Evolutionary conservation across 2,329 filamentous ascomycete genomes (phyloP).

Genomic region (Cadophora gregata): DNA sequence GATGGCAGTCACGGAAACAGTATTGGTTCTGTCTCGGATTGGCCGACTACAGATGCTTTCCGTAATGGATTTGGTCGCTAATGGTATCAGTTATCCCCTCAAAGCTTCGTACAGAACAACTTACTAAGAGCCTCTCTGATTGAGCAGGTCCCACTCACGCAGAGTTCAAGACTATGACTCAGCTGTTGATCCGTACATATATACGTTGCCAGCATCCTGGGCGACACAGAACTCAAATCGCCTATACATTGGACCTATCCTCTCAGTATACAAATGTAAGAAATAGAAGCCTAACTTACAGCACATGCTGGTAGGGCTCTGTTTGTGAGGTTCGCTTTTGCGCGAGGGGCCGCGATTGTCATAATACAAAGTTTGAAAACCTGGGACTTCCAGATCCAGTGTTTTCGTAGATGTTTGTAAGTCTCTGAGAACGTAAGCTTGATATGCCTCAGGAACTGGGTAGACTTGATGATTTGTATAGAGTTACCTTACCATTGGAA

Average conservation of each 20-base stretch:
- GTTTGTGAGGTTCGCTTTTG: not conserved
- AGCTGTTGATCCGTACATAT: not conserved
- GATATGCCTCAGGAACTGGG: not conserved
- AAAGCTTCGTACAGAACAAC: not conserved
- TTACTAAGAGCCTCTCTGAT: constrained; percentile 2
- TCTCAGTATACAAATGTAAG: not conserved
- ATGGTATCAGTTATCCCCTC: not conserved
- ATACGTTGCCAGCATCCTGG: not conserved
- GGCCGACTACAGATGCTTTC: constrained; percentile 3
- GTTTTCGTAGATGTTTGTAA: not conserved
- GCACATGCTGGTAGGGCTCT: constrained; percentile 3
- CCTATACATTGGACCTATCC: constrained; percentile 5
- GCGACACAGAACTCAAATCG: not conserved
- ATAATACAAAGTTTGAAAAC: not conserved
- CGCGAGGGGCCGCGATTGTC: not conserved
- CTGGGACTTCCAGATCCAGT: not conserved
- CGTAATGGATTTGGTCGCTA: constrained; percentile 11
- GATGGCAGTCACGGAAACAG: constrained; percentile 1
- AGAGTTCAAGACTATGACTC: not conserved
- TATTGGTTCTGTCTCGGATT: not conserved
- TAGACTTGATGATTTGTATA: not conserved
- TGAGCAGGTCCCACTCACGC: not conserved
- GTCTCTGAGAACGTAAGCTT: not conserved
- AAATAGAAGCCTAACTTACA: constrained; percentile 5
- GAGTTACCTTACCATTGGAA: constrained; percentile 3